Base-by-base conservation (phyloP, 2,329 filamentous ascomycete species). In the Zopfia rhizophila region DNA sequence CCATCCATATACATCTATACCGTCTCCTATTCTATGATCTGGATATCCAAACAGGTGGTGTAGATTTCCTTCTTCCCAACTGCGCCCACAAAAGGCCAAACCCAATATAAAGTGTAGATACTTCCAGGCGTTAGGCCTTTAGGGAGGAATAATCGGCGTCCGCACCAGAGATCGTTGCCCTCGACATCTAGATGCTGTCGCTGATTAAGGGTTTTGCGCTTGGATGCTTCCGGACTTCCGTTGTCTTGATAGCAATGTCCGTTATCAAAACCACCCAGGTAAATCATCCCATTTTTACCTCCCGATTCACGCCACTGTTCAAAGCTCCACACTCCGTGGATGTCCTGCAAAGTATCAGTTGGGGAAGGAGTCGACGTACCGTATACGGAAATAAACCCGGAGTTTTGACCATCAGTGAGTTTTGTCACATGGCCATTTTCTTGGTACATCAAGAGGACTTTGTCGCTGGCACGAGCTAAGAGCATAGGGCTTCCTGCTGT, bases 381-480 rank as follows among this genome's bases (percentile, higher is more conserved):
- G 21, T 39, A 30, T 19, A 51, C 38, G 11, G 18, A 41, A 4
- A 44, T 23, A 4, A 18, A 32, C 13, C 48, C 48, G 12, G 42
- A 38, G 12, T 13, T 18, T 4, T 13, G 30, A 42, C 47, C 48
- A 2, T 51, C 19, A 13, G 28, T 11, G 11, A 46, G 33, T 21
- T 19, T 42, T n/a, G 48, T 51, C 2, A 47, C 42, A 29, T 51
- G 48, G 4, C 48, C 48, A 22, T 51, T 51, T 33, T 51, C 48
- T 31, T 42, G 31, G 31, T 51, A 47, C 25, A 51, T 19, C 12
- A 51, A 28, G 22, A 37, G 10, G 11, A 51, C 24, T 7, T 31
- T 23, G 23, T 51, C 48, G 36, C 30, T 35, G n/a, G 37, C 30
- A 10, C 19, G 36, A 27, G 37, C 48, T 38, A 28, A 8, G 4